A percentile compares a stretch with the other conserved stretches of the same genome.
These are phyloP conservation scores for Ophiobolus disseminans DNA, from an alignment of 2,329 filamentous ascomycete genomes.

Conservation along the genomic window DNA sequence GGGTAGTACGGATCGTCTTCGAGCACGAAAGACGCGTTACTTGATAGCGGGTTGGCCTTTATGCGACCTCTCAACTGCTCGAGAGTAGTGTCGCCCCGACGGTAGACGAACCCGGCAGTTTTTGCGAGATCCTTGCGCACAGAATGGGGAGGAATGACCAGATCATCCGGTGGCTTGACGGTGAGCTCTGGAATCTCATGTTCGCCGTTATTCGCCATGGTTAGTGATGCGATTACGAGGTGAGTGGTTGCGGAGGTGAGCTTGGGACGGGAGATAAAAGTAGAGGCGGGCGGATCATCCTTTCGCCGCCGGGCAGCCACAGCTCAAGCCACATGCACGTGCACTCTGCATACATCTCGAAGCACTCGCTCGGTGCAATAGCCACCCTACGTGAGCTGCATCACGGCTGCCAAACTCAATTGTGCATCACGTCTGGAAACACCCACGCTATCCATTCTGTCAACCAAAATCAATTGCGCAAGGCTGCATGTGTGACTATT, in stretches of 20 bases:
- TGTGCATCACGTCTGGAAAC: neutral
- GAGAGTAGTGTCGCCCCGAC: conserved; percentile 72
- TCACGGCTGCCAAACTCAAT: conserved; percentile 1
- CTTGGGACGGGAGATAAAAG: conserved; percentile 11
- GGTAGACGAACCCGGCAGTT: conserved; percentile 88
- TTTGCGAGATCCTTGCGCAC: conserved; percentile 89
- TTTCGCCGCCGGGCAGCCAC: conserved; percentile 12
- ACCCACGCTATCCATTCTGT: no score
- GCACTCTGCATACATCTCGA: neutral
- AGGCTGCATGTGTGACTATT: conserved; percentile 22
- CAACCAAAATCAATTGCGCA: conserved; percentile 4
- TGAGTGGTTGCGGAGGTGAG: conserved; percentile 4
- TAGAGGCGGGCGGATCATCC: conserved; percentile 7
- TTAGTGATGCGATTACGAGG: conserved; percentile 4
- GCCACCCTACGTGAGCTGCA: neutral
- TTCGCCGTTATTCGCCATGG: conserved; percentile 38
- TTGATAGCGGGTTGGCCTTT: conserved; percentile 80
- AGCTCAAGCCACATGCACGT: conserved; percentile 10
- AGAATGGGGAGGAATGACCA: conserved; percentile 84
- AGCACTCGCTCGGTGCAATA: conserved; percentile 20
- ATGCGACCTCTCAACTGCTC: conserved; percentile 87
- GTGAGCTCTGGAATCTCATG: conserved; percentile 27
- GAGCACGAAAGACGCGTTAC: conserved; percentile 87
- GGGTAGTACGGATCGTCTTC: conserved; percentile 81
- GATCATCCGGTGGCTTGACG: conserved; percentile 76